Evolutionary conservation across 441 rosid species (phyloP), one percentile per base, ranked within the genome.

Genomic region (Bocquillonia castaneifolia): DNA sequence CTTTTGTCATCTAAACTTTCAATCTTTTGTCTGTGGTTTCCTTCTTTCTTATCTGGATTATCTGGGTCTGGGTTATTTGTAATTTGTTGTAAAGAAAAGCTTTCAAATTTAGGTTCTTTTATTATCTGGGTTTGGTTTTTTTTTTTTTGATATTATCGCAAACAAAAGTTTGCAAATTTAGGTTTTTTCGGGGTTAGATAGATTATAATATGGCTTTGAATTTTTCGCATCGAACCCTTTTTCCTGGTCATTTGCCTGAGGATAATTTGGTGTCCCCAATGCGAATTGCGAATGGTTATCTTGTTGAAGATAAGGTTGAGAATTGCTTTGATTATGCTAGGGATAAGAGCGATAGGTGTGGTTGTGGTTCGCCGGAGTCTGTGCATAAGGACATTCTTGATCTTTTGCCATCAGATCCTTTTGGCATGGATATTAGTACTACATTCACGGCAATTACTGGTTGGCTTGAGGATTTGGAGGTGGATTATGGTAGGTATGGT

Each of bases 391-490:
- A 92, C 64, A 84, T 94, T 73, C 81, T 91, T 56, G 98, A 93
- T 76, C 83, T 90, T 79, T 74, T 94, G 87, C 99, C 99, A 0
- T 83, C 96, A 0, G 99, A 94, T 91, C 99, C 99, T 1, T 94
- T 94, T 67, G 98, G 89, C 45, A 94, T 94, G 99, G 92, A 87
- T 66, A 91, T 94, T 40, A 83, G 75, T 74, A 80, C 85, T 48
- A 86, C 99, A 15, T 79, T 94, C 66, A 92, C 96, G 0, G 97
- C 97, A 0, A 81, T 90, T 39, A 82, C 90, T 3, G 91, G 97
- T 44, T 92, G 93, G 96, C 94, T 94, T 50, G 91, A 85, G 83
- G 93, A 88, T 72, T 76, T 90, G 87, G 93, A 94, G 81, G 83
- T 75, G 68, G 96, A 82, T 64, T 83, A 76, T 74, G 83, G 82